These are phyloP conservation scores for Pseudovirgaria hyperparasitica DNA, from an alignment of 2,329 filamentous ascomycete genomes.

Conservation along the genomic window DNA sequence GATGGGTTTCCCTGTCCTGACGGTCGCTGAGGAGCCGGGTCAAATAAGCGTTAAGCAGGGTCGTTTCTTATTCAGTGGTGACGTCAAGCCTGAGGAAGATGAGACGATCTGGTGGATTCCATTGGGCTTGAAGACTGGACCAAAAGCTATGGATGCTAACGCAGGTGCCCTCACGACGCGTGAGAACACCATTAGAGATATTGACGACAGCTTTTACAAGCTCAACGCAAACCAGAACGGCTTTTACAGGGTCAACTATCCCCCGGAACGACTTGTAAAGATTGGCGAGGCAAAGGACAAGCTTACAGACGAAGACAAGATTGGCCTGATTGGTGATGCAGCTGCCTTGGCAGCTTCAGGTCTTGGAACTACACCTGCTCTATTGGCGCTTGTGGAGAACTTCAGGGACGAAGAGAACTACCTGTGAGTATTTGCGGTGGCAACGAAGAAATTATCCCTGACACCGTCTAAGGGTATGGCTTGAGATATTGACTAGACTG, in stretches of 20 bases:
- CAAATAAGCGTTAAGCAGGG: conserved; percentile 75
- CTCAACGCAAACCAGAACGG: conserved; percentile 82
- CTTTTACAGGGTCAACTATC: conserved; percentile 89
- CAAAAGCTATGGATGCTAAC: conserved; percentile 40
- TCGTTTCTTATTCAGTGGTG: conserved; percentile 82
- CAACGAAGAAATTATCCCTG: conserved; percentile 2
- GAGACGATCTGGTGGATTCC: conserved; percentile 93
- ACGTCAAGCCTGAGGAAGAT: conserved; percentile 84
- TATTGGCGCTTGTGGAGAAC: conserved; percentile 75
- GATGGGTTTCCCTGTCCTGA: conserved; percentile 87
- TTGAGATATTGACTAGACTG: conserved; percentile 67
- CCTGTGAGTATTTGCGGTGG: conserved; percentile 34
- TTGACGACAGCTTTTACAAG: conserved; percentile 80
- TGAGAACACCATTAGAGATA: conserved; percentile 59
- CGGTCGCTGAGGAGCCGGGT: conserved; percentile 68
- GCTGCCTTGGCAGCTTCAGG: conserved; percentile 82
- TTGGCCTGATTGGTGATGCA: conserved; percentile 81
- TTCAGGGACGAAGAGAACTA: conserved; percentile 73
- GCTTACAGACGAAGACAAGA: conserved; percentile 78
- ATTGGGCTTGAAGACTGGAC: conserved; percentile 67
- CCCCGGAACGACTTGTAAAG: conserved; percentile 67
- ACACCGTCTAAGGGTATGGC: conserved; percentile 53
- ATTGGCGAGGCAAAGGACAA: conserved; percentile 65
- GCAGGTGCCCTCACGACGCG: conserved; percentile 61
- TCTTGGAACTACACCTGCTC: conserved; percentile 64